phyloP scores from a whole-genome alignment of 345 rosid genomes.

The Dimocarpus longan region DNA sequence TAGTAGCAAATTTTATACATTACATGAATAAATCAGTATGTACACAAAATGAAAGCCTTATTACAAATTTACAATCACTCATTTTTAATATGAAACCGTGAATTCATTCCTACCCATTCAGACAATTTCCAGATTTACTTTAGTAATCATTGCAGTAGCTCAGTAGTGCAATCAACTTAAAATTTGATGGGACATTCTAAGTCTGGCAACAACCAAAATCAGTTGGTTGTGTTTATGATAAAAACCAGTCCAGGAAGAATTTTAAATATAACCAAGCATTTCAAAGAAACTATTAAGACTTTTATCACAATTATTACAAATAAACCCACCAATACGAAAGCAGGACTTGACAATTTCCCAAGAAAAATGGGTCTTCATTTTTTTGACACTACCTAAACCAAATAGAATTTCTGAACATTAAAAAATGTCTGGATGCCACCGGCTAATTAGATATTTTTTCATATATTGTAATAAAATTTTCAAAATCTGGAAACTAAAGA shows the following conservation, averaged over 20 bases:
- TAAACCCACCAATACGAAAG: not conserved
- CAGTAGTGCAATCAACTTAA: not conserved
- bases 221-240: not conserved
- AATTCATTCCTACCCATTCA: not conserved
- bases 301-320: not conserved
- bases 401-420: not conserved
- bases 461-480: not conserved
- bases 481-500: not conserved
- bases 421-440: not conserved
- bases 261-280: not conserved
- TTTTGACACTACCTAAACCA: not conserved
- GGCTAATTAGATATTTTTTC: not conserved
- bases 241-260: not conserved
- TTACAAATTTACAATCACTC: not conserved
- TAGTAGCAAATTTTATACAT: conserved; percentile 17
- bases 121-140: not conserved
- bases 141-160: not conserved
- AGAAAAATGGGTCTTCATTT: not conserved
- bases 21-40: not conserved
- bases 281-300: not conserved
- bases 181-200: not conserved
- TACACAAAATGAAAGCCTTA: not conserved
- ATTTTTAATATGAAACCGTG: not conserved
- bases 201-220: not conserved
- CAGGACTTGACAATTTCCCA: not conserved